Conservation (phyloP, 2,329 filamentous ascomycete genomes). For the Ophiosphaerella narmari region DNA sequence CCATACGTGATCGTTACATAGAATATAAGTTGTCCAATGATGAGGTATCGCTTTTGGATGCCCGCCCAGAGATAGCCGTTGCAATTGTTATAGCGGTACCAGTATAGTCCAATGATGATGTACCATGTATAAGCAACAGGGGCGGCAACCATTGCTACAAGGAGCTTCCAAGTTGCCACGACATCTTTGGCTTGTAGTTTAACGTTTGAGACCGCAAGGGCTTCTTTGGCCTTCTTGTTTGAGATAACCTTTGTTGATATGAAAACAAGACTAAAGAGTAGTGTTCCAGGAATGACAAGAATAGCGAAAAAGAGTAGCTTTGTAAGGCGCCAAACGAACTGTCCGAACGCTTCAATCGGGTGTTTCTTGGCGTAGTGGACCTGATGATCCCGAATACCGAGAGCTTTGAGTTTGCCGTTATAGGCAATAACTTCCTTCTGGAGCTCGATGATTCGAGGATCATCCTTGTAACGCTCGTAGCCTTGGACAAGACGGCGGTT, state of each 20-base stretch:
- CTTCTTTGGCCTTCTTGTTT: constrained; percentile 45
- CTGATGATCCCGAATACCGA: constrained; percentile 92
- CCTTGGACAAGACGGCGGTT: constrained; percentile 89
- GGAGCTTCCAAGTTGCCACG: constrained; percentile 49
- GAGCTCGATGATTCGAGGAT: constrained; percentile 77
- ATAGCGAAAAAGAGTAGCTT: constrained; percentile 79
- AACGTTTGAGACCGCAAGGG: constrained; percentile 47
- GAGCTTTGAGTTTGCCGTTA: constrained; percentile 81
- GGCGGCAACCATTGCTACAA: constrained; percentile 46
- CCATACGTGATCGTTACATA: constrained; percentile 92
- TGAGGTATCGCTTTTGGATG: constrained; percentile 67
- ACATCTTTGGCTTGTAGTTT: constrained; percentile 48
- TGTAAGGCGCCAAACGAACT: constrained; percentile 76
- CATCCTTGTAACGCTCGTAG: constrained; percentile 90
- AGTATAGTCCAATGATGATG: constrained; percentile 36
- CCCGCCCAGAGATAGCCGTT: constrained; percentile 80
- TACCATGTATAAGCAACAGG: constrained; percentile 42
- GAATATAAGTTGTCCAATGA: constrained; percentile 74
- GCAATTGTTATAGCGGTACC: constrained; percentile 65
- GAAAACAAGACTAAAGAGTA: constrained; percentile 71
- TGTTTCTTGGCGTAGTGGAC: constrained; percentile 89
- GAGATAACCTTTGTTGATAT: constrained; percentile 44
- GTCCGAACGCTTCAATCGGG: constrained; percentile 72
- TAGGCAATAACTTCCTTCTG: constrained; percentile 79
- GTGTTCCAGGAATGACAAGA: constrained; percentile 81